Evolutionary conservation across 805 yeast genomes (phyloP).

Genomic region (Sugiyamaella marilandica): DNA sequence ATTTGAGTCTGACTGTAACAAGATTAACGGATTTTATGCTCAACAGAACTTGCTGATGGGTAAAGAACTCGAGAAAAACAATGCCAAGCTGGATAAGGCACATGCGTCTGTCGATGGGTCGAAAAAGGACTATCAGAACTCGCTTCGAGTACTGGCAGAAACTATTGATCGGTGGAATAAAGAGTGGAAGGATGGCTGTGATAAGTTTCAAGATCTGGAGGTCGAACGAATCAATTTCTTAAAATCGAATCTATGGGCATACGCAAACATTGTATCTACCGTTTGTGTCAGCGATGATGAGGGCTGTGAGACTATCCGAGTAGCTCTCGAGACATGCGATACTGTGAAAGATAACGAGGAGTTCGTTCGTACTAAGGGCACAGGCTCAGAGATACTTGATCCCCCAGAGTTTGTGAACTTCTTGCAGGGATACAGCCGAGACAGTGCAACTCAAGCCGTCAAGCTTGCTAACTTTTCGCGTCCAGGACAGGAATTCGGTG

Average conservation of each 20-base stretch:
- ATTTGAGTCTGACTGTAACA: conserved; percentile 55
- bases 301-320: conserved; percentile 65
- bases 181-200: conserved; percentile 67
- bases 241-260: conserved; percentile 72
- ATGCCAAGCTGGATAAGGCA: conserved; percentile 50
- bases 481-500: conserved; percentile 12
- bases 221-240: conserved; percentile 65
- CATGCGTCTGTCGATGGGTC: conserved; percentile 38
- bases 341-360: conserved; percentile 52
- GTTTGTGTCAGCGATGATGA: conserved; percentile 76
- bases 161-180: conserved; percentile 58
- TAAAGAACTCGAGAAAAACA: conserved; percentile 59
- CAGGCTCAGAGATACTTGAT: conserved; percentile 57
- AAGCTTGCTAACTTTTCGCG: conserved; percentile 34
- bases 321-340: conserved; percentile 62
- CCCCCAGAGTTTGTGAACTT: conserved; percentile 65
- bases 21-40: conserved; percentile 54
- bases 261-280: conserved; percentile 66
- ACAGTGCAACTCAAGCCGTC: conserved; percentile 26
- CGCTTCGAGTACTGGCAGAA: conserved; percentile 50
- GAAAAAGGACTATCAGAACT: conserved; percentile 55
- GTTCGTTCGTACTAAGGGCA: conserved; percentile 52
- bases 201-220: conserved; percentile 62
- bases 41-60: conserved; percentile 68
- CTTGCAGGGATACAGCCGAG: conserved; percentile 39